These are phyloP conservation scores for Fusarium proliferatum DNA, from an alignment of 2,329 filamentous ascomycete genomes.

Conservation along the genomic window DNA sequence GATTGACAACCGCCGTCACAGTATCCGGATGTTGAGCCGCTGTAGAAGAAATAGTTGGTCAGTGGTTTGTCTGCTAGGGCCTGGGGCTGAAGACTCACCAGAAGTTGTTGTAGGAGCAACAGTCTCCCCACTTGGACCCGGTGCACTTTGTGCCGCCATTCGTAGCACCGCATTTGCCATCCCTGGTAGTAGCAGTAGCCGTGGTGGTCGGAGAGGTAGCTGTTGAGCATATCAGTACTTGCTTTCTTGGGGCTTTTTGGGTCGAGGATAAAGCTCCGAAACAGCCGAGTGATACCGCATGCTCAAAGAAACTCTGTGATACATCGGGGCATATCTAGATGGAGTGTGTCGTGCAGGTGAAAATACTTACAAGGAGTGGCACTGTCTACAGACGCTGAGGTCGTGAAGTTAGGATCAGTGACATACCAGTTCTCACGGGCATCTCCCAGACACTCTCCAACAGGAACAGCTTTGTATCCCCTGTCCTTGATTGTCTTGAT, in stretches of 20 bases:
- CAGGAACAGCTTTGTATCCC: constrained; percentile 61
- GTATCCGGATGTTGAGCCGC: constrained; percentile 30
- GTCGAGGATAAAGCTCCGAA: neutral
- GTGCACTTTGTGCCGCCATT: constrained; percentile 46
- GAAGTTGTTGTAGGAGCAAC: constrained; percentile 52
- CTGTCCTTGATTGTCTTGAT: constrained; percentile 52
- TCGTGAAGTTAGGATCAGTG: neutral
- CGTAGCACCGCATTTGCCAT: constrained; percentile 50
- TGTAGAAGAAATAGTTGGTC: neutral
- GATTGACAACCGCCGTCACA: constrained; percentile 49
- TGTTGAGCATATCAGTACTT: constrained; percentile 5
- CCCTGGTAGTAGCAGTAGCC: constrained; percentile 26
- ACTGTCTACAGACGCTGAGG: constrained; percentile 34
- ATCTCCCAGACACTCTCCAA: constrained; percentile 68
- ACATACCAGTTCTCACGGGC: constrained; percentile 63
- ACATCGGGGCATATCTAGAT: neutral
- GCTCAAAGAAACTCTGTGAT: neutral
- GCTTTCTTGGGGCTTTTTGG: neutral
- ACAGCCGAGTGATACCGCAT: neutral
- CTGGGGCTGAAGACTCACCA: constrained; percentile 43
- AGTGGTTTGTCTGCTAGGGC: neutral
- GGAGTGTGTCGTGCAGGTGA: neutral
- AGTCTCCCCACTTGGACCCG: constrained; percentile 49
- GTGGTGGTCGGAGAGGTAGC: neutral
- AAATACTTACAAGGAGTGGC: neutral